These are phyloP conservation scores for Penicillium brevicompactum DNA, from an alignment of 2,329 filamentous ascomycete species.

Conservation along the genomic window DNA sequence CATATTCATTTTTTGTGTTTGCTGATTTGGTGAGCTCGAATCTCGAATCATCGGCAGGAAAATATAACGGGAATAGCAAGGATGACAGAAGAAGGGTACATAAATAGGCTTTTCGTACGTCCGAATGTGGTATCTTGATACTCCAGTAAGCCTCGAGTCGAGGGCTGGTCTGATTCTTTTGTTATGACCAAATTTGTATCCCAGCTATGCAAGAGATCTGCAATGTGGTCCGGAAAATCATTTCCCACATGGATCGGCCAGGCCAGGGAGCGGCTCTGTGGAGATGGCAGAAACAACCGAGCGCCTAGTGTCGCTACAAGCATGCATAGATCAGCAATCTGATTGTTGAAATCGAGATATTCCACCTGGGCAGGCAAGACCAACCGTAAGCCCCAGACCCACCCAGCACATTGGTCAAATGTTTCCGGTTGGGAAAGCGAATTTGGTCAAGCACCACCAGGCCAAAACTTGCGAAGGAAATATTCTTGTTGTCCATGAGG, in stretches of 20 bases:
- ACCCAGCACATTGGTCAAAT: slow-evolving; percentile 32
- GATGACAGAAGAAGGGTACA: neutral
- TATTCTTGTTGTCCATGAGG: slow-evolving; percentile 4
- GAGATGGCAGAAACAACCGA: slow-evolving; percentile 24
- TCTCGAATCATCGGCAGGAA: neutral
- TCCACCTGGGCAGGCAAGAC: neutral
- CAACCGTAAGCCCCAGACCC: slow-evolving; percentile 37
- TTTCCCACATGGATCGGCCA: slow-evolving; percentile 27
- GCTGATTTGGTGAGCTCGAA: neutral
- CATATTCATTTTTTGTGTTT: neutral
- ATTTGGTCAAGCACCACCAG: slow-evolving; percentile 41
- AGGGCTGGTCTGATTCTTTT: slow-evolving; percentile 9
- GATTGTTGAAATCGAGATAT: neutral
- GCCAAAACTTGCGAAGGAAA: slow-evolving; percentile 36
- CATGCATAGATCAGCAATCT: neutral
- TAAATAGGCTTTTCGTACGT: slow-evolving; percentile 21
- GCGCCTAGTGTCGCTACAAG: slow-evolving; percentile 28
- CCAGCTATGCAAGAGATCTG: slow-evolving; percentile 20
- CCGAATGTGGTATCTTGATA: slow-evolving; percentile 34
- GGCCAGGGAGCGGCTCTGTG: slow-evolving; percentile 19
- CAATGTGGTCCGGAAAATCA: slow-evolving; percentile 24
- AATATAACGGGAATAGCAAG: neutral
- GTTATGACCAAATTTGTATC: slow-evolving; percentile 12
- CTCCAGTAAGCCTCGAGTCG: slow-evolving; percentile 28
- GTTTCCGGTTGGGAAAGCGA: slow-evolving; percentile 24